Conservation (phyloP, 768 basidiomycete species). For the Scleroderma citrinum region DNA sequence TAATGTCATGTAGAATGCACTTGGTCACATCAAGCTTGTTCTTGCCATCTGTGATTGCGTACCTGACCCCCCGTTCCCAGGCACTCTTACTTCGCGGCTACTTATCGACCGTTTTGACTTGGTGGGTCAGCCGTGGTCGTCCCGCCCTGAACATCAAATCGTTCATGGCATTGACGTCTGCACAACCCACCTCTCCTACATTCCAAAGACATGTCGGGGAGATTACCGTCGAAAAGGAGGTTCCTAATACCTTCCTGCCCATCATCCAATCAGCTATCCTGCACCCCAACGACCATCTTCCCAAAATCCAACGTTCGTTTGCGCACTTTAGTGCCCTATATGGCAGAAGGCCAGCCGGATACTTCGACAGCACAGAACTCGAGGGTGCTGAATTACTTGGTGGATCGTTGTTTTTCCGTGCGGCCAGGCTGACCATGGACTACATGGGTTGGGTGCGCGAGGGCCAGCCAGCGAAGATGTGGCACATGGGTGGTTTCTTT, state of each 20-base stretch:
- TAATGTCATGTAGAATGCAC: constrained; percentile 17
- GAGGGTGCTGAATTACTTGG: constrained; percentile 28
- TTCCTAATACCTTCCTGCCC: constrained; percentile 33
- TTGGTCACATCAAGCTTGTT: constrained; percentile 27
- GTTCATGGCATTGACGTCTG: constrained; percentile 27
- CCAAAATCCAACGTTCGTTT: constrained; percentile 30
- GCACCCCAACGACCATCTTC: constrained; percentile 30
- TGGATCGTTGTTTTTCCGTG: constrained; percentile 31
- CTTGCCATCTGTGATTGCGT: constrained; percentile 19
- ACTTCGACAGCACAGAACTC: constrained; percentile 26
- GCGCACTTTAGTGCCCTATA: constrained; percentile 30
- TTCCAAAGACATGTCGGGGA: neutral
- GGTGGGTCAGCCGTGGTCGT: constrained; percentile 27
- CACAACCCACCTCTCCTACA: constrained; percentile 9
- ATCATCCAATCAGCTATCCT: constrained; percentile 34
- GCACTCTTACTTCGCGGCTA: constrained; percentile 25
- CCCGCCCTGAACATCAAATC: constrained; percentile 26
- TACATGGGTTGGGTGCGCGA: constrained; percentile 35
- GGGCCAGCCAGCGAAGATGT: constrained; percentile 22
- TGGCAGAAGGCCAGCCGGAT: constrained; percentile 18
- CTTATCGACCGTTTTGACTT: constrained; percentile 16
- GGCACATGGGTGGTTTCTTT: constrained; percentile 4
- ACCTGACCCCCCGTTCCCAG: constrained; percentile 12
- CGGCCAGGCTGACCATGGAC: constrained; percentile 25
- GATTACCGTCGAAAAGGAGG: constrained; percentile 6